Base-by-base conservation (phyloP, 306 rosid genomes). In the Acacia melanoxylon region DNA sequence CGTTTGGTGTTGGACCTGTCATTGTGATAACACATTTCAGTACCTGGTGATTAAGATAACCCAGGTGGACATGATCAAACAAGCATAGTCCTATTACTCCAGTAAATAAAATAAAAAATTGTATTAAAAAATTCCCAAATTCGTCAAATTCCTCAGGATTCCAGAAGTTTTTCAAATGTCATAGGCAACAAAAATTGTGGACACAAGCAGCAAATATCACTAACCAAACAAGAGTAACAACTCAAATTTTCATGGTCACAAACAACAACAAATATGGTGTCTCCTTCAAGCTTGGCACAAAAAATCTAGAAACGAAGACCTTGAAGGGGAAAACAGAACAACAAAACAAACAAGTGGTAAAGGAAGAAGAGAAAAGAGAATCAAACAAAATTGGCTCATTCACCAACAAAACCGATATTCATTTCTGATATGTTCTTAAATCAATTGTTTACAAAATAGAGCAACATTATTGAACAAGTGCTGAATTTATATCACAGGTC, bases 1-100 rank as follows among this genome's bases (percentile, higher is more conserved):
- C 96, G 56, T 93, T 92, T 41, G 99, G 99, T 2, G 89, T 89
- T 17, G 99, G 99, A 52, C 99, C 99, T 95, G 96, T 54, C 87
- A 89, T 59, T 68, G 46, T 76, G 37, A 72, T 48, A 84, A 81
- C 61, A 40, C 48, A 13, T 46, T 83, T 86, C 85, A 85, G 37
- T 74, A 37, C 72, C 14, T 65, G 10, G 65, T 12, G 17, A 77
- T 54, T 33, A 40, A 61, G 7, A 71, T 14, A 67, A 62, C 9
- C 16, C 35, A 61, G 1, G 13, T 25, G 35, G 4, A 27, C 40
- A 24, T 37, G 20, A 13, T 14, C 37, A 24, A 24, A 62, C 68
- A 62, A 27, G 66, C 10, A 59, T 62, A 27, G 19, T 27, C 8
- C 68, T 13, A 10, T 33, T 24, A 24, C 35, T 25, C 16, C 33